Conservation (phyloP, 192 early-diverging fungal genomes). For the Backusella luteola region DNA sequence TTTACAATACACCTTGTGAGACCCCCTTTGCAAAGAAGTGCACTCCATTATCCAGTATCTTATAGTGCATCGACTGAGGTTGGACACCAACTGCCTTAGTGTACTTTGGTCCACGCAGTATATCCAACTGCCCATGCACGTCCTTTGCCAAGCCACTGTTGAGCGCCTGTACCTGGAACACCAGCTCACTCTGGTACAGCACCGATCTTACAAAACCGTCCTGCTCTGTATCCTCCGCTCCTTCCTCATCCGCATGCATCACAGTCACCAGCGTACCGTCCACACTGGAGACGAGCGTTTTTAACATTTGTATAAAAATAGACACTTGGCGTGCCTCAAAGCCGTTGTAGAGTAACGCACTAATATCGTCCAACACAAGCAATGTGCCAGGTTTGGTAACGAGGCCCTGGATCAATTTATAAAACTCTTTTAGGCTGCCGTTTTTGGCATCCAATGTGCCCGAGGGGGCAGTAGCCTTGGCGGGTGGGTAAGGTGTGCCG, state of each 20-base stretch:
- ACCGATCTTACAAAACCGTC: constrained; percentile 51
- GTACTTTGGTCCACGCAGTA: constrained; percentile 50
- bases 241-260: constrained; percentile 51
- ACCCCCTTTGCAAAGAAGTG: constrained; percentile 59
- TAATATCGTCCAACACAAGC: constrained; percentile 56
- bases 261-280: constrained; percentile 50
- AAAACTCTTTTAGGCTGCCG: constrained; percentile 37
- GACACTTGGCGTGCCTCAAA: constrained; percentile 37
- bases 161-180: constrained; percentile 48
- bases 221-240: constrained; percentile 41
- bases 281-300: constrained; percentile 42
- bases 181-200: constrained; percentile 44
- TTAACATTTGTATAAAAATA: constrained; percentile 43
- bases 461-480: constrained; percentile 30
- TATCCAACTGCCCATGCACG: constrained; percentile 53
- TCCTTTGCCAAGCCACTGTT: constrained; percentile 55
- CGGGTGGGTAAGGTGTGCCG: constrained; percentile 24
- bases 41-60: constrained; percentile 58
- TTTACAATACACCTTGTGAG: constrained; percentile 51
- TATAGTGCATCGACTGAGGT: constrained; percentile 53
- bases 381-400: constrained; percentile 28
- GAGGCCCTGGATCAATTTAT: constrained; percentile 32
- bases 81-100: constrained; percentile 14
- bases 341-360: constrained; percentile 47
- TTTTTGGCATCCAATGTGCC: constrained; percentile 22